These are phyloP conservation scores for Saccharomycopsis sp. DNA, from an alignment of 805 yeast genomes.

Conservation along the genomic window DNA sequence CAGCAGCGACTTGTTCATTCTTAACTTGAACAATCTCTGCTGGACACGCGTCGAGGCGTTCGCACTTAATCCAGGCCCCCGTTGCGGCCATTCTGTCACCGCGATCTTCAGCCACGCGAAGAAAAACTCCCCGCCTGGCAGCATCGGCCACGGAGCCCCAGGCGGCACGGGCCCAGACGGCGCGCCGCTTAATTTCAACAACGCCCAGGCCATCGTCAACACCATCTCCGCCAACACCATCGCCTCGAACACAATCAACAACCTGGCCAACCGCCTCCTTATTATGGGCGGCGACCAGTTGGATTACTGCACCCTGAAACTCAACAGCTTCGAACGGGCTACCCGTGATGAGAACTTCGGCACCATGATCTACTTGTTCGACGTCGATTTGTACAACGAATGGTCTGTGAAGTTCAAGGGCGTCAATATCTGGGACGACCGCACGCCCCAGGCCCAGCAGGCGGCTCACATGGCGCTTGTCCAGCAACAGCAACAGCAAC, in stretches of 20 bases:
- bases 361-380: conserved; percentile 58
- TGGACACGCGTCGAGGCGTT: conserved; percentile 53
- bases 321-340: conserved; percentile 45
- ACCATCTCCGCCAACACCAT: conserved; percentile 16
- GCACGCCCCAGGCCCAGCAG: conserved; percentile 3
- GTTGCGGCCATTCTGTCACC: conserved; percentile 89
- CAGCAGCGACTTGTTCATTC: conserved; percentile 59
- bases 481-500: not conserved
- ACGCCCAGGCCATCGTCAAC: conserved; percentile 6
- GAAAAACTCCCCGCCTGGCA: conserved; percentile 4
- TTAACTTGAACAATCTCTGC: conserved; percentile 62
- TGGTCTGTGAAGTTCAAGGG: conserved; percentile 18
- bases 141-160: not conserved
- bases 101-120: conserved; percentile 40
- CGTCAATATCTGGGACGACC: conserved; percentile 19
- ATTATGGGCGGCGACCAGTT: conserved; percentile 90
- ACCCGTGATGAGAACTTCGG: conserved; percentile 49
- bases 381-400: conserved; percentile 32
- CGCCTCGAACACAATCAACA: conserved; percentile 6
- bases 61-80: conserved; percentile 60
- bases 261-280: conserved; percentile 52
- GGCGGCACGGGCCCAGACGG: not conserved
- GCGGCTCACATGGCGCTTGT: not conserved
- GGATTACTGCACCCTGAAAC: conserved; percentile 50
- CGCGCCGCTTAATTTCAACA: conserved; percentile 10